Evolutionary conservation across 164 flowering plant species (phyloP), one percentile per base, ranked within the genome.

Genomic region (Vitis rotundifolia): DNA sequence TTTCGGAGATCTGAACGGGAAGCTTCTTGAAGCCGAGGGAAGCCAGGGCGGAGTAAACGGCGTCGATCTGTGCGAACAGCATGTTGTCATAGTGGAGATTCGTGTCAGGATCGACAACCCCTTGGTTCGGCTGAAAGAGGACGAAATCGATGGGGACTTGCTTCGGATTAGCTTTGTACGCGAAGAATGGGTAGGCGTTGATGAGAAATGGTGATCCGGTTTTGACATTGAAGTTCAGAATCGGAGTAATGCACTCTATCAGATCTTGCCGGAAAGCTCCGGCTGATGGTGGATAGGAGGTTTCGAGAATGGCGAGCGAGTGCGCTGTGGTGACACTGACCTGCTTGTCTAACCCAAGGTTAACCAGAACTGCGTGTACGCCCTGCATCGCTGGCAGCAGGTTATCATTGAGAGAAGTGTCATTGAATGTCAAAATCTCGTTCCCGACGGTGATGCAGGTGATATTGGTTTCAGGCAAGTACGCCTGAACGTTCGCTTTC

Each of bases 151-250:
- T 59, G 0, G 86, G 14, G 2, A 90, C 75, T 22, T 85, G 76
- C 59, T 80, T 79, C 8, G 88, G 89, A 26, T 73, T 65, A 0
- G 72, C 84, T 68, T 86, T 87, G 84, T 90, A 90, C 0, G 97
- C 97, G 70, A 91, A 87, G 74, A 67, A 91, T 0, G 97, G 97
- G 47, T 90, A 91, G 0, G 97, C 93, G 61, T 90, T 90, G 68
- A 92, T 84, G 54, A 91, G 67, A 49, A 89, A 75, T 0, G 91
- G 83, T 0, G 94, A 89, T 1, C 84, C 81, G 2, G 76, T 79
- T 48, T 83, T 79, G 19, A 64, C 9, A 47, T 84, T 89, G 76
- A 91, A 91, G 18, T 71, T 68, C 70, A 85, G 50, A 73, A 89
- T 80, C 28, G 71, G 80, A 5, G 74, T 47, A 1, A 91, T 29